These are phyloP conservation scores for Craspedostauros australis DNA, from an alignment of 108 stramenopile species.

Conservation along the genomic window DNA sequence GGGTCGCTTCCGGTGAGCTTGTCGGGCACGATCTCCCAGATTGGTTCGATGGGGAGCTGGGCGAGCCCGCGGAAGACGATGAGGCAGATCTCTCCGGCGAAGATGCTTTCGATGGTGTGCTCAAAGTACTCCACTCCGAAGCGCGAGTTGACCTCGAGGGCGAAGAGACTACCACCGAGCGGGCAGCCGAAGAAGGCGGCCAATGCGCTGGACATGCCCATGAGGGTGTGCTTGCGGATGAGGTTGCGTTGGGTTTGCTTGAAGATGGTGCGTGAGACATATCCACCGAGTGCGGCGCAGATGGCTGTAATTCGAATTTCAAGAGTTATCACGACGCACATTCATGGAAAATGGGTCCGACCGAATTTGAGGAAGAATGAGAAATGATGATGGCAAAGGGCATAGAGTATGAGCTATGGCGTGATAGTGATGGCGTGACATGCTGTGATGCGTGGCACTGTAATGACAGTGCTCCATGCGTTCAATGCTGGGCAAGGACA, in stretches of 20 bases:
- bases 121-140: constrained; percentile 73
- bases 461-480: too few relatives aligned
- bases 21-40: constrained; percentile 28
- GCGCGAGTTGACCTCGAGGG: constrained; percentile 50
- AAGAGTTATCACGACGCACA: too few relatives aligned
- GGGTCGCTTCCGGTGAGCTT: constrained; percentile 23
- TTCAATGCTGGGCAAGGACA: too few relatives aligned
- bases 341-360: too few relatives aligned
- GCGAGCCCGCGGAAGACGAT: constrained; percentile 44
- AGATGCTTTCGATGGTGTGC: constrained; percentile 50
- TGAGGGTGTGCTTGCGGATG: constrained; percentile 59
- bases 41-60: constrained; percentile 38
- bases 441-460: too few relatives aligned
- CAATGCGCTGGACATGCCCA: constrained; percentile 63
- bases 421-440: too few relatives aligned
- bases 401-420: too few relatives aligned
- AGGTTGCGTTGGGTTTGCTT: constrained; percentile 33
- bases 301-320: constrained; percentile 43
- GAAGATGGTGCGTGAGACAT: constrained; percentile 46
- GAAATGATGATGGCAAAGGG: too few relatives aligned
- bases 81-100: constrained; percentile 50
- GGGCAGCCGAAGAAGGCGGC: constrained; percentile 64
- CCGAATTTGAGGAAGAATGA: too few relatives aligned
- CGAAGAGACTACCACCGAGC: constrained; percentile 52
- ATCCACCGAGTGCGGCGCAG: constrained; percentile 53